phyloP scores from a whole-genome alignment of 345 rosid genomes.

The Eucalyptus tenuipes region DNA sequence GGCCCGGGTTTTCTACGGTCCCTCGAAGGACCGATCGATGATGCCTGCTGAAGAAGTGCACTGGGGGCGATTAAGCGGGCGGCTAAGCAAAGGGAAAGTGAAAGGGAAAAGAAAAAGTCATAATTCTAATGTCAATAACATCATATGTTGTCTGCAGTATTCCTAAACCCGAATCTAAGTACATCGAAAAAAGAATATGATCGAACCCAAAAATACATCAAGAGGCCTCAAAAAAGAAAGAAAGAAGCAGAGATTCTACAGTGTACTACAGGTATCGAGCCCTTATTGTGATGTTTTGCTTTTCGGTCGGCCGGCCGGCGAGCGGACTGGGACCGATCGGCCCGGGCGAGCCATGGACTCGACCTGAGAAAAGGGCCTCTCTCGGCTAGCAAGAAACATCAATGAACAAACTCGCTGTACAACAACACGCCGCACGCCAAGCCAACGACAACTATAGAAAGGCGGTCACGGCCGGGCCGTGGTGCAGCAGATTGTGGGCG shows the following conservation, averaged over 20 bases:
- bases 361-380: background rate
- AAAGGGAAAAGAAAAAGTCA: background rate
- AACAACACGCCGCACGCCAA: background rate
- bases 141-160: background rate
- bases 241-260: background rate
- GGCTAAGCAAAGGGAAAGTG: background rate
- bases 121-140: background rate
- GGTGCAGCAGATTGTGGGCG: slow-evolving; percentile 70
- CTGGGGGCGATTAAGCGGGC: background rate
- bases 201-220: background rate
- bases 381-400: no score
- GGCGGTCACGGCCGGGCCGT: slow-evolving; percentile 39
- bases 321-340: background rate
- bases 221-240: background rate
- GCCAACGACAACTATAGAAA: background rate
- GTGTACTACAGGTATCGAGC: background rate
- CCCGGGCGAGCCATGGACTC: background rate
- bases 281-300: background rate
- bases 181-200: background rate
- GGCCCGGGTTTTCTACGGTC: background rate
- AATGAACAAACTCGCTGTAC: background rate
- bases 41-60: background rate
- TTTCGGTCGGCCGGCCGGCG: background rate
- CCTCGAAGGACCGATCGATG: background rate
- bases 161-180: background rate